Percentiles rank a stretch among this genome's conserved stretches.
These are phyloP conservation scores for Nemania sp. DNA, from an alignment of 2,329 filamentous ascomycete genomes.

Conservation along the genomic window DNA sequence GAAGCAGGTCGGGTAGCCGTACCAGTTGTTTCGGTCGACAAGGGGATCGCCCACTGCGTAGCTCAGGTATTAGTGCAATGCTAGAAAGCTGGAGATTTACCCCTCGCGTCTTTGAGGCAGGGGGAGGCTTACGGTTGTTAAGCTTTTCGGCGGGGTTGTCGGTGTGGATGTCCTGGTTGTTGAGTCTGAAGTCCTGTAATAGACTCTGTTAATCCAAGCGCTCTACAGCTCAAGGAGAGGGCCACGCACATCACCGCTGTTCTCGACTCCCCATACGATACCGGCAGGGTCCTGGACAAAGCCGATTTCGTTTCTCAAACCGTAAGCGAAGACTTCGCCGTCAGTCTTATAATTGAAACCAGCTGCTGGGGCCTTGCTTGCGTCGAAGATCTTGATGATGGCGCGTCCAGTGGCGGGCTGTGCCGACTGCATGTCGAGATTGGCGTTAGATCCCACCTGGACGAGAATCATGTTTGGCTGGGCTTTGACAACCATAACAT, in stretches of 20 bases:
- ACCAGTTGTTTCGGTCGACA: constrained; percentile 52
- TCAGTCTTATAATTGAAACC: constrained; percentile 56
- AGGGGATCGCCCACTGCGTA: constrained; percentile 49
- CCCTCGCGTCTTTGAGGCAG: not conserved
- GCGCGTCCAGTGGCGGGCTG: constrained; percentile 53
- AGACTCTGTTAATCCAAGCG: constrained; percentile 56
- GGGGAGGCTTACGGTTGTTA: constrained; percentile 63
- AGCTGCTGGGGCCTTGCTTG: constrained; percentile 50
- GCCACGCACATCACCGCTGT: constrained; percentile 38
- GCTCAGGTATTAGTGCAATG: not conserved
- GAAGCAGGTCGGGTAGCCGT: constrained; percentile 73
- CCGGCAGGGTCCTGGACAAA: constrained; percentile 62
- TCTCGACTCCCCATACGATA: constrained; percentile 56
- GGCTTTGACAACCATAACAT: constrained; percentile 52
- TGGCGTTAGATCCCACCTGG: constrained; percentile 55
- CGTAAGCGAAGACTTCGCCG: constrained; percentile 57
- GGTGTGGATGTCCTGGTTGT: constrained; percentile 65
- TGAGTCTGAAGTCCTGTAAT: constrained; percentile 64
- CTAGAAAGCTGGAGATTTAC: not conserved
- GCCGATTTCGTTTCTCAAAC: constrained; percentile 72
- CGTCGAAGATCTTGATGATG: constrained; percentile 59
- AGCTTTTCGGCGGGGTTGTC: constrained; percentile 75
- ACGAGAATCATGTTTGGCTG: constrained; percentile 56
- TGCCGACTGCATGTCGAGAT: constrained; percentile 54
- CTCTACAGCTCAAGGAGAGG: not conserved